Evolutionary conservation across 805 yeast species (phyloP), one percentile per base, ranked within the genome.

Genomic region (Saturnispora halmiae): DNA sequence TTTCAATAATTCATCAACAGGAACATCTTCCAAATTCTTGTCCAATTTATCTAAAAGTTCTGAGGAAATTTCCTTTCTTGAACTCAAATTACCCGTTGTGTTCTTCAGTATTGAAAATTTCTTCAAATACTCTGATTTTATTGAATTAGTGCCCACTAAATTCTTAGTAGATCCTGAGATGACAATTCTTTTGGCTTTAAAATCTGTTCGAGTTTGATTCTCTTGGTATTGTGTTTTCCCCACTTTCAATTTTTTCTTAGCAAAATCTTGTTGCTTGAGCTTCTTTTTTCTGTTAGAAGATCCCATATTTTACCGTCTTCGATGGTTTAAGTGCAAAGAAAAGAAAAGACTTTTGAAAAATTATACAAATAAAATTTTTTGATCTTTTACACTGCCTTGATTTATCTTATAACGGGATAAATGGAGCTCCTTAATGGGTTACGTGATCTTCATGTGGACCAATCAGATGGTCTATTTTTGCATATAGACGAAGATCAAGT

Each of bases 141-240:
- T n/a, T 22, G 42, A 34, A 20, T 34, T 27, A 34, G 16, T 15
- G 7, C 36, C 26, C 11, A 42, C 36, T 11, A 46, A 30, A 21
- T 34, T 36, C 21, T 31, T 61, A 54, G 31, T 66, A 67, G 16
- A 69, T 44, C 14, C 64, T 60, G 49, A 48, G 29, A 44, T 38
- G 19, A 21, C 40, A 26, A 70, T 66, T 31, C 74, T 57, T 52
- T 77, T 82, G 9, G 95, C 78, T 33, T 72, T 73, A 62, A 90
- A 90, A 1, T 94, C 80, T 0, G 95, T 85, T 50, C 82, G 90
- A 4, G 98, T 92, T 43, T 71, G 75, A 55, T 86, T 85, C 5
- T 87, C 77, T 47, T 75, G 75, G 5, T 77, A 75, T 15, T 75
- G 74, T 2, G 81, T 66, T 60, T 92, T 92, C 42, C 98, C 98